Percentiles rank a stretch among this genome's conserved stretches.
phyloP scores from a whole-genome alignment of 805 yeast genomes.

The Millerozyma miso region DNA sequence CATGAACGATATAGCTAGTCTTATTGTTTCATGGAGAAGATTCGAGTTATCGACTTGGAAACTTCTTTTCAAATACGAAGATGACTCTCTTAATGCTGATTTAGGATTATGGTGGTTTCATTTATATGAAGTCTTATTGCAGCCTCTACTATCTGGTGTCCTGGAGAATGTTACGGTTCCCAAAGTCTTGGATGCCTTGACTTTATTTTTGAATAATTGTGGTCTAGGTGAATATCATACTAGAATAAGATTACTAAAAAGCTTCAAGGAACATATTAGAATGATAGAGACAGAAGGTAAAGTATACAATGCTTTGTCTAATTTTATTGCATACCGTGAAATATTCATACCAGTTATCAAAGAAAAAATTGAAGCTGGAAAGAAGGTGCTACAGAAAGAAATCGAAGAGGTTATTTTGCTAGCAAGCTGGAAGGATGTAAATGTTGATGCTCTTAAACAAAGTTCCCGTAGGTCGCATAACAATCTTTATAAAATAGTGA shows the following conservation, averaged over 20 bases:
- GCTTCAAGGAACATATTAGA: slow-evolving; percentile 57
- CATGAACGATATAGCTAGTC: slow-evolving; percentile 53
- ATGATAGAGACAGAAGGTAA: slow-evolving; percentile 20
- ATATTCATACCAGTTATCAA: slow-evolving; percentile 58
- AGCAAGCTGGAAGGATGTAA: slow-evolving; percentile 97
- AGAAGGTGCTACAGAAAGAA: slow-evolving; percentile 65
- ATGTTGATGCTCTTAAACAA: slow-evolving; percentile 87
- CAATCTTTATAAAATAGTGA: slow-evolving; percentile 73
- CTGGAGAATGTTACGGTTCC: slow-evolving; percentile 7
- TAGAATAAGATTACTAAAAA: slow-evolving; percentile 56
- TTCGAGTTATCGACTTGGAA: slow-evolving; percentile 87
- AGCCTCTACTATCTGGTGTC: slow-evolving; percentile 42
- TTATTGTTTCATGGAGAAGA: slow-evolving; percentile 89
- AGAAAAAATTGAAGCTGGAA: slow-evolving; percentile 41
- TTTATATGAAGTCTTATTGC: slow-evolving; percentile 73
- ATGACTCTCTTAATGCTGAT: slow-evolving; percentile 38
- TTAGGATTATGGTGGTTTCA: slow-evolving; percentile 90
- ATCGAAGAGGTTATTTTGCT: slow-evolving; percentile 78
- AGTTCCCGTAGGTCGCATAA: slow-evolving; percentile 89
- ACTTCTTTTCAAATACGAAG: slow-evolving; percentile 65
- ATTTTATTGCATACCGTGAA: slow-evolving; percentile 58
- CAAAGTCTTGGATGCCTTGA: slow-evolving; percentile 52
- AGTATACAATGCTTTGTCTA: slow-evolving; percentile 42
- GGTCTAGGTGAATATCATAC: slow-evolving; percentile 67
- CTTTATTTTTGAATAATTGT: slow-evolving; percentile 70